These are phyloP conservation scores for Aeminium ludgeri DNA, from an alignment of 495 filamentous ascomycete genomes.

Conservation along the genomic window DNA sequence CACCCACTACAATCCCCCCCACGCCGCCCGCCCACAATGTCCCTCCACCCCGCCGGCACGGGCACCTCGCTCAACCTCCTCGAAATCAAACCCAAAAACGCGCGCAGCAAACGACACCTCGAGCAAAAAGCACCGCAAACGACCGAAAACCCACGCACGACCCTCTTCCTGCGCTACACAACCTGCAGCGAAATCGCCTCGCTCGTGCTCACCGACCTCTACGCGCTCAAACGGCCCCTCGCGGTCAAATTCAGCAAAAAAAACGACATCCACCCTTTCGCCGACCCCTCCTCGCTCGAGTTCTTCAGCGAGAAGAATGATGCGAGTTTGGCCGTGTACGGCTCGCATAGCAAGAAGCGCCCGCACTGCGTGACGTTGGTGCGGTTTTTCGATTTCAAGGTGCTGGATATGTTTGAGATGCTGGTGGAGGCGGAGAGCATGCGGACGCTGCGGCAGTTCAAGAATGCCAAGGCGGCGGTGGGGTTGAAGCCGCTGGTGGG, in stretches of 20 bases:
- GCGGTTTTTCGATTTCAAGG: constrained; percentile 63
- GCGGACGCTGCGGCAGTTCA: constrained; percentile 56
- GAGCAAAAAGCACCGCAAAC: constrained; percentile 80
- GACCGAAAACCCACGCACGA: constrained; percentile 71
- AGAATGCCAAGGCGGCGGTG: constrained; percentile 60
- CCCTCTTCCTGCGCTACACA: constrained; percentile 71
- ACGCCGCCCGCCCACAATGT: no score
- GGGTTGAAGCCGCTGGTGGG: constrained; percentile 75
- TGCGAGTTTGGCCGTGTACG: constrained; percentile 62
- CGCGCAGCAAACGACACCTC: constrained; percentile 81
- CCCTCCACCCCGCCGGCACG: no score
- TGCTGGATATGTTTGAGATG: constrained; percentile 88
- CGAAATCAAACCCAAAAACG: constrained; percentile 61
- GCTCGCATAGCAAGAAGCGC: constrained; percentile 75
- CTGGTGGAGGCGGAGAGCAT: constrained; percentile 52
- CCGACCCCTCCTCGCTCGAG: constrained; percentile 67
- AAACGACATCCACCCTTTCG: constrained; percentile 86
- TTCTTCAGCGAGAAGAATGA: constrained; percentile 96
- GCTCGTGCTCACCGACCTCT: constrained; percentile 64
- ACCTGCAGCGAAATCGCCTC: constrained; percentile 62
- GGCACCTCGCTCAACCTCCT: constrained; percentile 6
- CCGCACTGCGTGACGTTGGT: constrained; percentile 76
- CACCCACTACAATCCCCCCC: no score
- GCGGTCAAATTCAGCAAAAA: constrained; percentile 86
- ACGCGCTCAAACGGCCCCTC: constrained; percentile 61